Evolutionary conservation across 345 rosid genomes (phyloP).

Genomic region (Dipteronia sinensis): DNA sequence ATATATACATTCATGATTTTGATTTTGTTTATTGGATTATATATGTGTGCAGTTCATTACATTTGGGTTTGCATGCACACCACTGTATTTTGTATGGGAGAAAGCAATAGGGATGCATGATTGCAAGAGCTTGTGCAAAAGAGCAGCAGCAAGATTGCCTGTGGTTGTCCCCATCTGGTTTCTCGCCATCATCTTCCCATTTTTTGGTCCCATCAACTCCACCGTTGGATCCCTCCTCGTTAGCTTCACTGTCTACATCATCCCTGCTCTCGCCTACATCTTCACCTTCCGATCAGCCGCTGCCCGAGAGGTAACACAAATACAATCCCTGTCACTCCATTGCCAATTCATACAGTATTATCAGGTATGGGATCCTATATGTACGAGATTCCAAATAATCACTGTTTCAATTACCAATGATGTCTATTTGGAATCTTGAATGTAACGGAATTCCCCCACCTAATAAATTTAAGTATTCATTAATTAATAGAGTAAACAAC

Average conservation of each 20-base stretch:
- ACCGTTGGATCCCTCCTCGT: conserved; percentile 97
- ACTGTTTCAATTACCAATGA: too few species aligned
- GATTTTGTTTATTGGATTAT: too few species aligned
- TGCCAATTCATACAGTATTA: too few species aligned
- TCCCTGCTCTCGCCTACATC: conserved; percentile 89
- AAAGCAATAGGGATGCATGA: conserved; percentile 95
- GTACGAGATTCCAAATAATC: too few species aligned
- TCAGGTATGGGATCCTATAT: too few species aligned
- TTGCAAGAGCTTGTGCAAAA: conserved; percentile 89
- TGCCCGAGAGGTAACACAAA: conserved; percentile 68
- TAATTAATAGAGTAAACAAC: conserved; percentile 6
- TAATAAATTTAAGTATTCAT: too few species aligned
- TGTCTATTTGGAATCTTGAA: too few species aligned
- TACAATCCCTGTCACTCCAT: too few species aligned
- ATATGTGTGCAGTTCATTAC: conserved; percentile 68
- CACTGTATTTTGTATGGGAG: conserved; percentile 98
- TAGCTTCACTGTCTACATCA: conserved; percentile 98
- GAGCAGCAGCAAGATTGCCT: conserved; percentile 93
- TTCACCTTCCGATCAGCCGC: conserved; percentile 89
- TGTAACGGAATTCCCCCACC: too few species aligned
- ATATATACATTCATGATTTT: not conserved
- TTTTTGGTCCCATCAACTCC: conserved; percentile 96
- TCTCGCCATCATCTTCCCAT: conserved; percentile 89
- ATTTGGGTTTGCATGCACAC: conserved; percentile 97
- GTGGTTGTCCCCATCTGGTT: conserved; percentile 98